Conservation (phyloP, 208 protist species). For the Herpetomonas tarakana region DNA sequence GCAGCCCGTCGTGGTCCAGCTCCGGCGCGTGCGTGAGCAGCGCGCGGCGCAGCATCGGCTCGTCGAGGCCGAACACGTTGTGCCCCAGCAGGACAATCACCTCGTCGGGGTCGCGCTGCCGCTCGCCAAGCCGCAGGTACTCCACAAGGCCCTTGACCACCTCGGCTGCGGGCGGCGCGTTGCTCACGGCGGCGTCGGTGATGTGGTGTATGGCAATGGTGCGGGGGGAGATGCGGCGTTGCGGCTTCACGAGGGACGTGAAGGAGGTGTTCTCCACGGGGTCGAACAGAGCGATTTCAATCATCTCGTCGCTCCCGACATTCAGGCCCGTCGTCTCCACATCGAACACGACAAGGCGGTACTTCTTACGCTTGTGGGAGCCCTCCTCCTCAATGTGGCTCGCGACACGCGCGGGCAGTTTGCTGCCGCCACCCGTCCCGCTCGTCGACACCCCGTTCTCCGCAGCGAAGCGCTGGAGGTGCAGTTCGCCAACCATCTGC, state of each 20-base stretch:
- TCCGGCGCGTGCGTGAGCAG: conserved; percentile 35
- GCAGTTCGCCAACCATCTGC: conserved; percentile 44
- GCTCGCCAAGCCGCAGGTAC: conserved; percentile 62
- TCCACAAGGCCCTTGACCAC: conserved; percentile 50
- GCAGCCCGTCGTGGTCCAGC: conserved; percentile 43
- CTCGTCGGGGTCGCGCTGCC: conserved; percentile 40
- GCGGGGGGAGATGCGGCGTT: conserved; percentile 50
- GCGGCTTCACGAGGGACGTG: conserved; percentile 72
- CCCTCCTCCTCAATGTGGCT: conserved; percentile 30
- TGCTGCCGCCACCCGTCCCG: conserved; percentile 13
- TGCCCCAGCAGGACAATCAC: conserved; percentile 77
- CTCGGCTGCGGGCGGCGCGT: conserved; percentile 49
- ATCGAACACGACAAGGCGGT: conserved; percentile 77
- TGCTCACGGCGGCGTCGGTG: conserved; percentile 62
- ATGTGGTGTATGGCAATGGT: conserved; percentile 85
- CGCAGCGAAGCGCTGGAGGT: conserved; percentile 76
- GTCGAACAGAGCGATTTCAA: conserved; percentile 85
- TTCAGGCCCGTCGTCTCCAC: conserved; percentile 89
- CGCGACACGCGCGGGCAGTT: conserved; percentile 31
- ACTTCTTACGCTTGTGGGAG: conserved; percentile 25
- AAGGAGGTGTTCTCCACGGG: conserved; percentile 76
- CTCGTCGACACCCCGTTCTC: conserved; percentile 28
- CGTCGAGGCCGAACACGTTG: conserved; percentile 82
- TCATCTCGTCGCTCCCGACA: conserved; percentile 65
- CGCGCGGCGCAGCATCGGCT: conserved; percentile 78